These are phyloP conservation scores for Huntiella abstrusa DNA, from an alignment of 2,329 filamentous ascomycete genomes.

Conservation along the genomic window DNA sequence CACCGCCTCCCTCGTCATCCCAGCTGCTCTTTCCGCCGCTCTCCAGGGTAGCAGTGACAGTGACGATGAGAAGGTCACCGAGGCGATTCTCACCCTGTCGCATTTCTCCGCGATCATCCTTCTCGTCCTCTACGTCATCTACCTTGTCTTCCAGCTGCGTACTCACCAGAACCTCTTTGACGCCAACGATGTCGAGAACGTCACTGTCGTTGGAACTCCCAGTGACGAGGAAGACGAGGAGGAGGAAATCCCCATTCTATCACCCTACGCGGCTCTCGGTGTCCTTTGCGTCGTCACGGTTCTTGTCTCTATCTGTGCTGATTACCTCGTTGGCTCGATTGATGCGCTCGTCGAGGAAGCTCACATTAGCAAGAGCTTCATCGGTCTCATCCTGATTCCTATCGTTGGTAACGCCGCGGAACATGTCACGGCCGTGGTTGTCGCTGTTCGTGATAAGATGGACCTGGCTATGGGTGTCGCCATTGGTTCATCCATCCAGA, in stretches of 20 bases:
- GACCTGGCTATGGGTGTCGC: slow-evolving; percentile 58
- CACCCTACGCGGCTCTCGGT: slow-evolving; percentile 41
- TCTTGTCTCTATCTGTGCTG: slow-evolving; percentile 53
- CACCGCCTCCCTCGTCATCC: slow-evolving; percentile 61
- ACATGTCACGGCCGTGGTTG: slow-evolving; percentile 64
- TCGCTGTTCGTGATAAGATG: slow-evolving; percentile 62
- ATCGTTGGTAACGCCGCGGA: slow-evolving; percentile 69
- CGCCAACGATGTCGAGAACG: slow-evolving; percentile 15
- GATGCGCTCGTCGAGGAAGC: slow-evolving; percentile 50
- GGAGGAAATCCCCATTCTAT: slow-evolving; percentile 30
- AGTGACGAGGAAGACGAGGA: slow-evolving; percentile 13
- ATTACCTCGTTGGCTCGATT: slow-evolving; percentile 61
- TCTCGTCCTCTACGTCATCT: slow-evolving; percentile 54
- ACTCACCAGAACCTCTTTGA: slow-evolving; percentile 54
- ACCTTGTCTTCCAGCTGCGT: slow-evolving; percentile 59
- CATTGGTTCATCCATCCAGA: slow-evolving; percentile 67
- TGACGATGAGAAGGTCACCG: slow-evolving; percentile 23
- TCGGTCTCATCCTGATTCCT: slow-evolving; percentile 59
- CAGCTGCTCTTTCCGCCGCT: slow-evolving; percentile 53
- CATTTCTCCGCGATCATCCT: slow-evolving; percentile 61
- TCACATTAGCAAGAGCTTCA: slow-evolving; percentile 62
- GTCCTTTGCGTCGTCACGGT: slow-evolving; percentile 53
- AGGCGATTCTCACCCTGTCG: slow-evolving; percentile 51
- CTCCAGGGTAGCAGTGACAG: slow-evolving; percentile 25
- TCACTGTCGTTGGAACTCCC: slow-evolving; percentile 22